These are phyloP conservation scores for Capsella rubella DNA, from an alignment of 441 rosid genomes.

Conservation along the genomic window DNA sequence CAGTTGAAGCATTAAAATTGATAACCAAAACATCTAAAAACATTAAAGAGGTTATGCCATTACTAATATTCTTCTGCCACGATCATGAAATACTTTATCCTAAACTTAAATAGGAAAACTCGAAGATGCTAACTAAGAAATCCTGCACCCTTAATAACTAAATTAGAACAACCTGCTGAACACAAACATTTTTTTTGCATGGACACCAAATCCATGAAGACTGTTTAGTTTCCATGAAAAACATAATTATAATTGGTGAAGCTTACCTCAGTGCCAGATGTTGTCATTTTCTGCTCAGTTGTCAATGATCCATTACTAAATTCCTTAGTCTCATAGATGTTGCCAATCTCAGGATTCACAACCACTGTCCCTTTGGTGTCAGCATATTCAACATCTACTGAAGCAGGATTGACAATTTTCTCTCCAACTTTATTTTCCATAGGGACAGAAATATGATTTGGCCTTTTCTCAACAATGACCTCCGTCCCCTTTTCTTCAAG, in stretches of 20 bases:
- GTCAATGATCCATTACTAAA: conserved; percentile 41
- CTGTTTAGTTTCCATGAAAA: neutral
- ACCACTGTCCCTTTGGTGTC: conserved; percentile 28
- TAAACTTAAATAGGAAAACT: conserved; percentile 1
- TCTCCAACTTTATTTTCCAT: conserved; percentile 33
- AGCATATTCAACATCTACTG: conserved; percentile 24
- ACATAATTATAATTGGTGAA: neutral
- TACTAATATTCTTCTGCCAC: conserved; percentile 6
- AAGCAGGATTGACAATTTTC: conserved; percentile 41
- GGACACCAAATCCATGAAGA: neutral
- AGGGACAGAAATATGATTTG: conserved; percentile 43
- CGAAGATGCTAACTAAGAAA: neutral
- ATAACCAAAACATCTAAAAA: conserved; percentile 20
- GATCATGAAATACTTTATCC: conserved; percentile 19
- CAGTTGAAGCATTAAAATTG: neutral
- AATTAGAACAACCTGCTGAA: conserved; percentile 16
- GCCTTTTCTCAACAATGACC: conserved; percentile 41
- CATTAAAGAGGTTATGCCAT: neutral
- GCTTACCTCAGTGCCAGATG: conserved; percentile 42
- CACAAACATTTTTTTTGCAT: conserved; percentile 7
- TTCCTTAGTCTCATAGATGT: conserved; percentile 39
- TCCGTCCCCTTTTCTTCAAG: conserved; percentile 41
- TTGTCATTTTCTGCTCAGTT: conserved; percentile 38
- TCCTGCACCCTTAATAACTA: conserved; percentile 4
- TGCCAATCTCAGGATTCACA: conserved; percentile 20